Evolutionary conservation across 1,284 basidiomycete species (phyloP).

Genomic region (Megacollybia platyphylla): DNA sequence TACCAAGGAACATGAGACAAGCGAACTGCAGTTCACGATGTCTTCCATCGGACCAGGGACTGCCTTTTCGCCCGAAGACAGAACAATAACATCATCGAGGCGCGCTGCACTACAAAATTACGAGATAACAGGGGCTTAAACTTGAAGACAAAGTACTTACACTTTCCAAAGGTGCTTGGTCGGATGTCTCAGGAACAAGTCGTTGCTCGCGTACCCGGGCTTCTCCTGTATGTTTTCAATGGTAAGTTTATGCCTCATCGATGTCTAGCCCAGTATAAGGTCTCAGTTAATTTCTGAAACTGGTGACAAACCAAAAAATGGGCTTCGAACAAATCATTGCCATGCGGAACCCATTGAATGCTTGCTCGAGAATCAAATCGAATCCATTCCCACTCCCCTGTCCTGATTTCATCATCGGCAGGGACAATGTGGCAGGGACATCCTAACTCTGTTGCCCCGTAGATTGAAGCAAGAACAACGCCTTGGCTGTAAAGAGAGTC

Average conservation of each 20-base stretch:
- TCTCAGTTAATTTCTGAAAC: not conserved
- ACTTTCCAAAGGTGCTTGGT: conserved; percentile 19
- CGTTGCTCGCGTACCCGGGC: conserved; percentile 19
- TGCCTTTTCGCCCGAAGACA: conserved; percentile 10
- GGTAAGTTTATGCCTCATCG: conserved; percentile 13
- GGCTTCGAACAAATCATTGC: conserved; percentile 16
- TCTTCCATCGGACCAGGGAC: conserved; percentile 11
- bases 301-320: conserved; percentile 13
- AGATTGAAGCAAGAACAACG: conserved; percentile 14
- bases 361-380: conserved; percentile 11
- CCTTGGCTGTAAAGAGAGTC: conserved; percentile 15
- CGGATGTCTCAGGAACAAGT: conserved; percentile 19
- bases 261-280: conserved; percentile 9
- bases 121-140: not conserved
- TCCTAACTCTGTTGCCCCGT: conserved; percentile 20
- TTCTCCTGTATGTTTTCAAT: conserved; percentile 18
- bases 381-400: conserved; percentile 17
- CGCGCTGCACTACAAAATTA: conserved; percentile 7
- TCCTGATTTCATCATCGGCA: conserved; percentile 8
- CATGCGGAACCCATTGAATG: conserved; percentile 16
- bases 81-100: conserved; percentile 11
- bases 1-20: conserved; percentile 19
- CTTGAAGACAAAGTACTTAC: conserved; percentile 18
- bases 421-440: conserved; percentile 5
- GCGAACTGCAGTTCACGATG: conserved; percentile 8